Base-by-base conservation (phyloP, 768 basidiomycete species). In the Lyophyllum atratum region DNA sequence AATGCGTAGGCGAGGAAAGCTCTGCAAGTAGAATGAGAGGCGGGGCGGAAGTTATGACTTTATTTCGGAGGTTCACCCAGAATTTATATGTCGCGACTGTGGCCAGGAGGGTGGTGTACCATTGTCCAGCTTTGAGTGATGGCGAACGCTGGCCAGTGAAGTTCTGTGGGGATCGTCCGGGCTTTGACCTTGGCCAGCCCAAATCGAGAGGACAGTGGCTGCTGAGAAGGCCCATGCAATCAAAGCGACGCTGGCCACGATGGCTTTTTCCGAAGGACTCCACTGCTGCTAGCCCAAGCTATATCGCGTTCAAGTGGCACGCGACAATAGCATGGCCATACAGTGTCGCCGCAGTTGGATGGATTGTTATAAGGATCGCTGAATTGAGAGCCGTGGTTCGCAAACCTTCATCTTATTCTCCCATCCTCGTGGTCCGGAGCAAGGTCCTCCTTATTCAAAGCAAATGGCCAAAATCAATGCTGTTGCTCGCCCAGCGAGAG, bases 301-400 rank as follows among this genome's bases (percentile, higher is more conserved):
- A 33, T 26, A 17, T 11, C 21, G 37, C 31, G 37, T 10, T n/a
- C 19, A 46, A 49, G 17, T n/a, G n/a, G n/a, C 47, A 58, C 43
- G 53, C 57, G 57, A 65, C 59, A 59, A 62, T 62, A 47, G 60
- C 61, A 50, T 64, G 61, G 57, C 40, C 48, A 43, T 19, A 19
- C 29, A 42, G 7, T 50, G 49, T 44, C 50, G 51, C 53, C 54
- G 53, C 47, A 43, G n/a, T 8, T 50, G 2, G 19, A 42, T 45
- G 26, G 17, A 25, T 28, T 5, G 26, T 14, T 46, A 28, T 46
- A 29, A 46, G 10, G 24, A 2, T 40, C 39, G 39, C 39, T 40
- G 15, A 40, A n/a, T 4, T 5, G 39, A 19, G 39, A 6, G 17
- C n/a, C 19, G n/a, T 10, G 4, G n/a, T 40, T n/a, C 4, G 39